Conservation (phyloP, 768 basidiomycete genomes). For the Cyclocybe cylindracea region DNA sequence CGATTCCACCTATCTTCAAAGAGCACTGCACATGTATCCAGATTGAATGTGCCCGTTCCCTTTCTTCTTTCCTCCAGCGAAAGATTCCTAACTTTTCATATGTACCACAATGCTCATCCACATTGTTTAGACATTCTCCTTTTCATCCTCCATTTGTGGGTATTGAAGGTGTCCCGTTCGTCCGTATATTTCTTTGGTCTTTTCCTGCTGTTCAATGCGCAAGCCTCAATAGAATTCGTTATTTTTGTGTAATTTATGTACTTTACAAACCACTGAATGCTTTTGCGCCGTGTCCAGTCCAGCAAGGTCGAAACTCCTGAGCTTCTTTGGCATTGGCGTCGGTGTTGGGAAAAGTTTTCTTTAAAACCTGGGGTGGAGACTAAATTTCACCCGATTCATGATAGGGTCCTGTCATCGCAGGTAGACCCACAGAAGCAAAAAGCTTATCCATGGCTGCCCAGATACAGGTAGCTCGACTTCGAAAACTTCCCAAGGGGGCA, state of each 20-base stretch:
- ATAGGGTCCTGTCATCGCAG: too few species aligned
- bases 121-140: background rate
- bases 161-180: slow-evolving; percentile 1
- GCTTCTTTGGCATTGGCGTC: too few species aligned
- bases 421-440: too few species aligned
- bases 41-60: slow-evolving; percentile 8
- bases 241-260: slow-evolving; percentile 15
- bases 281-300: too few species aligned
- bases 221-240: slow-evolving; percentile 5
- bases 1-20: slow-evolving; percentile 54
- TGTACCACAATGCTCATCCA: background rate
- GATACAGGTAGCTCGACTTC: too few species aligned
- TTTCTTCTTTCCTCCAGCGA: background rate
- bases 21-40: slow-evolving; percentile 20
- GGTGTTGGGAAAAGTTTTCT: too few species aligned
- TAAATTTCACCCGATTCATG: too few species aligned
- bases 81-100: background rate
- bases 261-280: background rate
- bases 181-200: background rate
- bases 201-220: background rate
- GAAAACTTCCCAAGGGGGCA: too few species aligned
- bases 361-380: too few species aligned
- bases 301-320: too few species aligned
- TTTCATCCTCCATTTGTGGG: background rate
- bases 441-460: too few species aligned